Evolutionary conservation across 2,329 filamentous ascomycete genomes (phyloP), one percentile per base, ranked within the genome.

Genomic region (Aquanectria penicillioides): DNA sequence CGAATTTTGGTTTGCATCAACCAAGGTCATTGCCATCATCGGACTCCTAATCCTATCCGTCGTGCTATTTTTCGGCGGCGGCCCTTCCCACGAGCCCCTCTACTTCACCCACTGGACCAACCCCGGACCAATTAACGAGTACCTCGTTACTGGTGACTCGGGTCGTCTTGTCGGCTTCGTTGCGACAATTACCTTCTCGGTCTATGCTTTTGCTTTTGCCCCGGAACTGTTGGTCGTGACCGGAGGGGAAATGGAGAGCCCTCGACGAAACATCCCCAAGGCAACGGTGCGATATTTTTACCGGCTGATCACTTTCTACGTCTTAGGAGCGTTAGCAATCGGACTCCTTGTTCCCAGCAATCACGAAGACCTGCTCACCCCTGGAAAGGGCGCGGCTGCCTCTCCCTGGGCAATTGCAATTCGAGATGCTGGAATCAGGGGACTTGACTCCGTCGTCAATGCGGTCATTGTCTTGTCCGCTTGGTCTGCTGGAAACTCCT

Each of bases 401-500:
- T 86, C 83, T 23, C 83, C 83, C 1, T 86, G 84, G 69, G 83
- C 85, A 26, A 84, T 86, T 59, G 83, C 81, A 23, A 83, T 85
- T 34, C 54, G 55, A 11, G 50, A 61, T 33, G 79, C 80, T 2
- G 79, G 79, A 1, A 83, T 83, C 48, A 71, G 73, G 6, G 76
- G 73, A 0, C 72, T 83, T 10, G 73, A 76, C 49, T 72, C 73
- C 41, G 80, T 86, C 55, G 79, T 86, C 73, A 86, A 86, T 67
- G 83, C 81, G 3, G 77, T 83, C 9, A 80, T 86, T 22, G 73
- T 86, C 4, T 83, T 83, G 2, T 84, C 82, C 2, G 84, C 85
- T 9, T 82, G 84, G 70, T 85, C 83, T 2, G 81, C 84, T 0
- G 84, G 82, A 4, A 85, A 83, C 64, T 81, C 82, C 1, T 85